These are phyloP conservation scores for Phytophthora sp. DNA, from an alignment of 352 stramenopile species.

Conservation along the genomic window DNA sequence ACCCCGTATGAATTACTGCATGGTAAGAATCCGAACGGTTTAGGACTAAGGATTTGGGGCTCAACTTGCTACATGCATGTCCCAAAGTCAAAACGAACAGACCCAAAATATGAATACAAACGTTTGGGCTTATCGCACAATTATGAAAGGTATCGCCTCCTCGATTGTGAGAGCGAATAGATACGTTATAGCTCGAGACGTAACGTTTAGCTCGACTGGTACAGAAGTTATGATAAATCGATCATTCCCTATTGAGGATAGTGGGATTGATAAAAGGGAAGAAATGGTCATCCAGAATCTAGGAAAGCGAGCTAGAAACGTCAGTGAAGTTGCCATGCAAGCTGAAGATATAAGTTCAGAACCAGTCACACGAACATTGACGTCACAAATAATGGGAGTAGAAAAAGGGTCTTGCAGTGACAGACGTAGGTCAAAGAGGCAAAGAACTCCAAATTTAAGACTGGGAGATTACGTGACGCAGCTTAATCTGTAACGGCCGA, in stretches of 20 bases:
- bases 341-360: background rate
- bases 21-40: background rate
- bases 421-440: background rate
- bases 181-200: too few relatives aligned
- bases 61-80: too few relatives aligned
- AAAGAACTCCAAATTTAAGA: background rate
- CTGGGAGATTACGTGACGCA: background rate
- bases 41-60: too few relatives aligned
- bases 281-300: background rate
- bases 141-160: too few relatives aligned
- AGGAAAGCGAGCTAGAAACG: background rate
- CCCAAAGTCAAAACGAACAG: too few relatives aligned
- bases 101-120: too few relatives aligned
- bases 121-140: conserved; percentile 6
- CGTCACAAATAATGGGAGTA: background rate
- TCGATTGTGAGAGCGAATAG: too few relatives aligned
- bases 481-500: conserved; percentile 1
- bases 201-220: too few relatives aligned
- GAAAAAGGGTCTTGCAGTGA: background rate
- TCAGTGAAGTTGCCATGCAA: background rate
- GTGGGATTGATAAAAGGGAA: background rate
- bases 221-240: too few relatives aligned
- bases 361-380: background rate
- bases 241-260: too few relatives aligned
- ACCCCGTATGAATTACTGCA: conserved; percentile 5